Conservation (phyloP, 164 flowering plant genomes). For the Warburgia ugandensis region DNA sequence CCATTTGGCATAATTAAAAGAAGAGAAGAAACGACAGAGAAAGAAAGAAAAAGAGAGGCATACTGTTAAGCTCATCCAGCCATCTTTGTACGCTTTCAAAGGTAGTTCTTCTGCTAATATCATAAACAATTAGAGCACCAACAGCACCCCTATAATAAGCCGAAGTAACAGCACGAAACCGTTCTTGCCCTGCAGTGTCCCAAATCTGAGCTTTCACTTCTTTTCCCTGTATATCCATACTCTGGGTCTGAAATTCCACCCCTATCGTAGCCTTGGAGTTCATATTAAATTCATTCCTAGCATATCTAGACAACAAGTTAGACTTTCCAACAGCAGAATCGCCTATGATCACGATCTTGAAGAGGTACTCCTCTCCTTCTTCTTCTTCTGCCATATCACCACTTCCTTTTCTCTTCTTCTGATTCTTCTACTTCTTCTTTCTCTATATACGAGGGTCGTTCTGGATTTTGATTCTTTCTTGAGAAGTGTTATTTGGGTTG, state of each 20-base stretch:
- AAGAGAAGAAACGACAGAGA: not conserved
- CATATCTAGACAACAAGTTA: slow-evolving; percentile 32
- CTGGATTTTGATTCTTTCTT: no score
- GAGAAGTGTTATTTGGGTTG: no score
- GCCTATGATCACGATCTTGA: slow-evolving; percentile 42
- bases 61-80: slow-evolving; percentile 49
- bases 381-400: slow-evolving; percentile 25
- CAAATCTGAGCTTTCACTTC: slow-evolving; percentile 51
- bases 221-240: slow-evolving; percentile 42
- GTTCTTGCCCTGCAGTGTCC: slow-evolving; percentile 47
- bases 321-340: slow-evolving; percentile 45
- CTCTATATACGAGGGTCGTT: no score
- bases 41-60: slow-evolving; percentile 2
- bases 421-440: no score
- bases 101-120: slow-evolving; percentile 38
- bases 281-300: slow-evolving; percentile 37
- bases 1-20: no score
- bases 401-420: no score
- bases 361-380: slow-evolving; percentile 39
- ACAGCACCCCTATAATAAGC: slow-evolving; percentile 49
- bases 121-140: slow-evolving; percentile 46
- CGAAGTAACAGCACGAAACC: slow-evolving; percentile 45
- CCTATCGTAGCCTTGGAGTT: slow-evolving; percentile 43
- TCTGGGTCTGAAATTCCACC: slow-evolving; percentile 43
- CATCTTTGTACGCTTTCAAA: slow-evolving; percentile 34